Percentiles rank a stretch among this genome's conserved stretches.
These are phyloP conservation scores for Geranium brycei DNA, from an alignment of 345 rosid species.

Conservation along the genomic window DNA sequence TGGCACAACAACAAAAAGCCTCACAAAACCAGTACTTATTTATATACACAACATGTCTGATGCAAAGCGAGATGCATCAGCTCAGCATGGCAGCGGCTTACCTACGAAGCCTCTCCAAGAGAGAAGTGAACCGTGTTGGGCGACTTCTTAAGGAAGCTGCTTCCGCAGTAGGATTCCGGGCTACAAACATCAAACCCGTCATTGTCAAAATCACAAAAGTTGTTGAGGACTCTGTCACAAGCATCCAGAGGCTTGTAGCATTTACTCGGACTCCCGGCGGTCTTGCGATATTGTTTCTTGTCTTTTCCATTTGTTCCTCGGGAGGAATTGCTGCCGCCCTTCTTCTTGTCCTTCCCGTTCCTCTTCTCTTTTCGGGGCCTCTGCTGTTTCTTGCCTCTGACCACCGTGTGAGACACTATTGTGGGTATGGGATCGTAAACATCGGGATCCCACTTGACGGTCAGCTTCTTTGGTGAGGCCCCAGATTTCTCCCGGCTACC, in stretches of 20 bases:
- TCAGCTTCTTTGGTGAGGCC: constrained; percentile 26
- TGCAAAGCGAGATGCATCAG: no score
- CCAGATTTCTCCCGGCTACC: constrained; percentile 70
- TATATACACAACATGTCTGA: no score
- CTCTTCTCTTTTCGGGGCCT: constrained; percentile 36
- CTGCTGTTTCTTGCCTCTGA: constrained; percentile 38
- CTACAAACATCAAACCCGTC: constrained; percentile 18
- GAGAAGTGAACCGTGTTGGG: constrained; percentile 31
- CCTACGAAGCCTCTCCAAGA: constrained; percentile 47
- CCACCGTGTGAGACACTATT: constrained; percentile 47
- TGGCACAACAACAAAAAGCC: no score
- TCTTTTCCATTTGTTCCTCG: constrained; percentile 20
- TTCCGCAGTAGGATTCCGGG: constrained; percentile 41
- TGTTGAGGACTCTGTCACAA: constrained; percentile 11
- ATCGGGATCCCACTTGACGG: constrained; percentile 73
- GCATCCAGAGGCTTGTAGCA: constrained; percentile 15
- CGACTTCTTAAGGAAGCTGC: constrained; percentile 42
- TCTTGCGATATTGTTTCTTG: constrained; percentile 37
- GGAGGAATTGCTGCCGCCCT: not conserved
- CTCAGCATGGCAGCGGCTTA: not conserved
- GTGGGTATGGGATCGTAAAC: constrained; percentile 86
- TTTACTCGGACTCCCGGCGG: constrained; percentile 17
- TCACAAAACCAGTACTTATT: no score
- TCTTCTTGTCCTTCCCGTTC: constrained; percentile 10
- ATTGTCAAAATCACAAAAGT: constrained; percentile 14